Base-by-base conservation (phyloP, 768 basidiomycete genomes). In the Butyriboletus loyo region DNA sequence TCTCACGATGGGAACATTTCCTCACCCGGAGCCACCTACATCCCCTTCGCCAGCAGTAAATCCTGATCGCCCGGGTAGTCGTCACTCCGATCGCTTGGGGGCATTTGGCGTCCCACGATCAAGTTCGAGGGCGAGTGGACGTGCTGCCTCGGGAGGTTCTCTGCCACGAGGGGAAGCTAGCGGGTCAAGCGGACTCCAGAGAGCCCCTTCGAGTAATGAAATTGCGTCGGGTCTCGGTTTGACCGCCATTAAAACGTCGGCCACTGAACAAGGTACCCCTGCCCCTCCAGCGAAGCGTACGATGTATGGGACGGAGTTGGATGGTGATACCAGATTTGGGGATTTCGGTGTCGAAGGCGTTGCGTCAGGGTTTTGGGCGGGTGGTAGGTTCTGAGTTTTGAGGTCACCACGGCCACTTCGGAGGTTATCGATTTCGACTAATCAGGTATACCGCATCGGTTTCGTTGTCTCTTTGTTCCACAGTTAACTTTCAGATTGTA, bases 291-390 rank as follows among this genome's bases (percentile, higher is more conserved):
- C 78, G 57, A 82, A 79, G 63, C 79, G 83, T 53, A 91, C 89
- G 6, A 87, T 91, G 84, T 91, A 89, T 66, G 89, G 89, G 8
- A 91, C 89, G 0, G 89, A 91, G 69, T 70, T 89, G 38, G 88
- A 89, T n/a, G 74, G 74, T 30, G 88, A 91, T 63, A 85, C 85
- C n/a, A 81, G 89, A 46, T 92, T 92, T 64, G 89, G 89, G 6
- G 89, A 91, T 69, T 91, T 90, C 64, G 89, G 89, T 35, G 75
- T 88, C 24, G 85, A 88, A 62, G 85, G 88, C 13, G 82, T 89
- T 51, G 85, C 85, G n/a, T 79, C 78, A 43, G 80, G 80, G 7
- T 89, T 85, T 62, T 89, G 88, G 86, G 67, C 79, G 1, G 75
- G 76, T 39, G 76, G 76, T 45, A 71, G 73, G 47, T 78, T 75